phyloP scores from a whole-genome alignment of 2,329 filamentous ascomycete genomes.

The Alternaria sp. region DNA sequence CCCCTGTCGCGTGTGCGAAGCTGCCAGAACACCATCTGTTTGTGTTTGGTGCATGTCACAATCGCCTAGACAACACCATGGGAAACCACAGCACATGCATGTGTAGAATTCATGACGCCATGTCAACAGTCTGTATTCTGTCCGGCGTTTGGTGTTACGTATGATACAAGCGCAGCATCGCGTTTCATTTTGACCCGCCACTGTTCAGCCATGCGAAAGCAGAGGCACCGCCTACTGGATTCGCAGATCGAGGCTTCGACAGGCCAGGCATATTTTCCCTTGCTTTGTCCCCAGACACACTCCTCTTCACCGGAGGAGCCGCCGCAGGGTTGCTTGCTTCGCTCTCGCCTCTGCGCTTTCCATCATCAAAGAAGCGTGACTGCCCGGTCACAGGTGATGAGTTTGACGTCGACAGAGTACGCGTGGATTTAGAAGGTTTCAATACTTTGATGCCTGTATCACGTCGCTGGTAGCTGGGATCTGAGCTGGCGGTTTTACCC shows the following conservation, averaged over 20 bases:
- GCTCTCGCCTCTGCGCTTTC: constrained; percentile 45
- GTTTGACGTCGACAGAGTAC: constrained; percentile 51
- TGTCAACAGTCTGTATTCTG: neutral
- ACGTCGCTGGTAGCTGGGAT: constrained; percentile 69
- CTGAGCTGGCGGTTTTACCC: constrained; percentile 61
- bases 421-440: constrained; percentile 73
- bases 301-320: constrained; percentile 35
- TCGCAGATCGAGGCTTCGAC: constrained; percentile 66
- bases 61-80: neutral
- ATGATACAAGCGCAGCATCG: neutral
- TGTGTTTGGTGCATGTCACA: neutral
- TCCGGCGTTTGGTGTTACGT: neutral
- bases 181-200: constrained; percentile 33
- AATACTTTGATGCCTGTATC: constrained; percentile 88
- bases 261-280: constrained; percentile 46
- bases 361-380: constrained; percentile 59
- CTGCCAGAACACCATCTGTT: neutral
- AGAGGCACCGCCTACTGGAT: constrained; percentile 89
- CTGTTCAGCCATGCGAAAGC: constrained; percentile 90
- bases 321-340: constrained; percentile 18
- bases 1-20: neutral
- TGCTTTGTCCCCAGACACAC: constrained; percentile 40
- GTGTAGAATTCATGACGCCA: neutral
- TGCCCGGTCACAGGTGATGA: constrained; percentile 42
- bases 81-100: neutral